These are phyloP conservation scores for Phytophthora idaei DNA, from an alignment of 352 stramenopile genomes.

Conservation along the genomic window DNA sequence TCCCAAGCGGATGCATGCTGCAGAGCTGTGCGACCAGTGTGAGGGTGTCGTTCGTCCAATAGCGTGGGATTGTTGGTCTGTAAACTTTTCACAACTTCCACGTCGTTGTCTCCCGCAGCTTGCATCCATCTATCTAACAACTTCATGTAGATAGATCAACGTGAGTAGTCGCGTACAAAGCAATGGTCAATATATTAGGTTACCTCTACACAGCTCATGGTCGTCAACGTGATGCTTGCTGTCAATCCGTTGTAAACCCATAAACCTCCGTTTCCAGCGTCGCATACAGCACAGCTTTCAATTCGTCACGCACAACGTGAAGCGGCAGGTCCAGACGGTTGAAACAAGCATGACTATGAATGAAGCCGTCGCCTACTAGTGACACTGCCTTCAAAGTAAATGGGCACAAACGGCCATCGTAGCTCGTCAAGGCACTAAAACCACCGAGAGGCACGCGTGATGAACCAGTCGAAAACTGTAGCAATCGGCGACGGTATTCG, in stretches of 20 bases:
- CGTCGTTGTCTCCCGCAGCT: slow-evolving; percentile 19
- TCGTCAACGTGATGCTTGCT: background rate
- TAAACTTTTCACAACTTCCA: slow-evolving; percentile 5
- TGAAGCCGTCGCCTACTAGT: slow-evolving; percentile 42
- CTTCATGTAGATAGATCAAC: slow-evolving; percentile 7
- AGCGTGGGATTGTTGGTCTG: slow-evolving; percentile 11
- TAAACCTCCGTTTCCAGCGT: slow-evolving; percentile 59
- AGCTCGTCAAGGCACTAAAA: slow-evolving; percentile 55
- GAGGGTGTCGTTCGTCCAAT: slow-evolving; percentile 26
- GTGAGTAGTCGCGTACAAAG: slow-evolving; percentile 17
- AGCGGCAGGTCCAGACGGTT: slow-evolving; percentile 93
- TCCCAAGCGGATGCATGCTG: slow-evolving; percentile 28
- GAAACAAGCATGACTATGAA: slow-evolving; percentile 68
- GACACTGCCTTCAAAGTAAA: slow-evolving; percentile 53
- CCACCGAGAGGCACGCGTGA: slow-evolving; percentile 57
- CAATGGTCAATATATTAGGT: slow-evolving; percentile 21
- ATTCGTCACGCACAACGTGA: slow-evolving; percentile 88
- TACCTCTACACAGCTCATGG: background rate
- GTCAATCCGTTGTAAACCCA: slow-evolving; percentile 64
- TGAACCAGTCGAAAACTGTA: slow-evolving; percentile 65
- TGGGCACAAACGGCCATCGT: slow-evolving; percentile 53
- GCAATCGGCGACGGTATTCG: slow-evolving; percentile 49
- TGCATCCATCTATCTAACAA: slow-evolving; percentile 23
- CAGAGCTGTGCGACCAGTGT: slow-evolving; percentile 24
- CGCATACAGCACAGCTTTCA: slow-evolving; percentile 54